phyloP scores from a whole-genome alignment of 257 asterid species.

The Ilex aquifolium region DNA sequence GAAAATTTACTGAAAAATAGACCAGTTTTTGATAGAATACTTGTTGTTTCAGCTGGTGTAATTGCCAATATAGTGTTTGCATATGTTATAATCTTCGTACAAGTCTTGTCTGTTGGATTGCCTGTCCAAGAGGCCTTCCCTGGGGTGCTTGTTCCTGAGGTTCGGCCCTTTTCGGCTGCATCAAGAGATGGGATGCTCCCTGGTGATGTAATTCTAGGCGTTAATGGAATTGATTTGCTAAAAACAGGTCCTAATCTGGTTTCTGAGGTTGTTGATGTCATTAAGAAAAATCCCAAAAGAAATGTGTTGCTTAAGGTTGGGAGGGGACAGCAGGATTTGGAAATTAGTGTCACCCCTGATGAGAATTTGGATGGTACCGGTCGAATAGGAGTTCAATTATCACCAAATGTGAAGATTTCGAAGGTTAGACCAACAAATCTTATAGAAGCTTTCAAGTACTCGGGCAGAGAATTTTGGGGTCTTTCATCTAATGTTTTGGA shows the following conservation, averaged over 20 bases:
- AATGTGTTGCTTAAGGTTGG: constrained; percentile 53
- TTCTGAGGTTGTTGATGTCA: constrained; percentile 72
- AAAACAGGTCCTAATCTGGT: constrained; percentile 65
- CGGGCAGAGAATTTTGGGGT: constrained; percentile 91
- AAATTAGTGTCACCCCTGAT: constrained; percentile 65
- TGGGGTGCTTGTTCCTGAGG: constrained; percentile 94
- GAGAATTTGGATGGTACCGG: constrained; percentile 78
- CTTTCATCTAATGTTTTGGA: constrained; percentile 62
- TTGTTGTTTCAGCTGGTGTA: constrained; percentile 96
- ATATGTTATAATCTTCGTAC: constrained; percentile 59
- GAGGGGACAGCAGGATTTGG: constrained; percentile 50
- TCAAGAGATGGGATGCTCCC: constrained; percentile 72
- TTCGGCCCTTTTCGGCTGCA: constrained; percentile 88
- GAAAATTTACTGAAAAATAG: constrained; percentile 76
- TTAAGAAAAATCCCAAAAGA: constrained; percentile 53
- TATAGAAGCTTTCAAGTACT: constrained; percentile 48
- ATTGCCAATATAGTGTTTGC: constrained; percentile 84
- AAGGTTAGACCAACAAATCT: constrained; percentile 57
- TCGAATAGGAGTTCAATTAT: constrained; percentile 79
- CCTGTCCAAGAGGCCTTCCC: constrained; percentile 97
- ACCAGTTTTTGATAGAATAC: constrained; percentile 72
- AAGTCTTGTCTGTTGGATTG: constrained; percentile 82
- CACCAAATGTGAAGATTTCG: constrained; percentile 67
- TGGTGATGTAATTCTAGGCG: constrained; percentile 83
- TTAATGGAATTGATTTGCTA: constrained; percentile 46